Conservation (phyloP, 495 filamentous ascomycete genomes). For the Aspergillus funiculosus region DNA sequence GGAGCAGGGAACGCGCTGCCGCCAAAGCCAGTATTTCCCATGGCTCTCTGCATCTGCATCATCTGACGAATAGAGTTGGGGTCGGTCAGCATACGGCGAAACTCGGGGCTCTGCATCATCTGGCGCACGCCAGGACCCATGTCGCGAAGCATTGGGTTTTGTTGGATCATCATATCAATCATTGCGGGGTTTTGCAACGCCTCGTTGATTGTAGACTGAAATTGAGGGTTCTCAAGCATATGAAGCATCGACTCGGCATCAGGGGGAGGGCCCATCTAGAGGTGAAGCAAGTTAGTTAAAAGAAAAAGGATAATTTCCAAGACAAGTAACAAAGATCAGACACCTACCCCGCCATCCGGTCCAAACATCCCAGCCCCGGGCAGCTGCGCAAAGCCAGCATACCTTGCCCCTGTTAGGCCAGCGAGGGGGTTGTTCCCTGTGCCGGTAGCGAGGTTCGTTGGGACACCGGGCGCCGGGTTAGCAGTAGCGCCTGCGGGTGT, state of each 20-base stretch:
- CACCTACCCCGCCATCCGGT: constrained; percentile 90
- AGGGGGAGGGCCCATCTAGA: constrained; percentile 85
- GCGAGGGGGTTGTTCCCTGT: constrained; percentile 88
- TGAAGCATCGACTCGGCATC: constrained; percentile 70
- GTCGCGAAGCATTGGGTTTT: constrained; percentile 80
- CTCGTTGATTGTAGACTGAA: constrained; percentile 81
- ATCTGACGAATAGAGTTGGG: constrained; percentile 76
- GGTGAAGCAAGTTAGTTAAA: constrained; percentile 14
- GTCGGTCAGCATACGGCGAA: constrained; percentile 93
- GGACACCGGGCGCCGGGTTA: constrained; percentile 55
- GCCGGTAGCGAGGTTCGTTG: constrained; percentile 85
- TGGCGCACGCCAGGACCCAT: constrained; percentile 76
- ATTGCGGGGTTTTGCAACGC: constrained; percentile 88
- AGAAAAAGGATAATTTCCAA: background rate
- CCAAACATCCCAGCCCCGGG: constrained; percentile 89
- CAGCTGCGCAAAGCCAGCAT: constrained; percentile 85
- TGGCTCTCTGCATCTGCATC: constrained; percentile 66
- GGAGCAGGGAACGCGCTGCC: constrained; percentile 75
- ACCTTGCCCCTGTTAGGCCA: constrained; percentile 86
- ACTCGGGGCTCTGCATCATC: constrained; percentile 77
- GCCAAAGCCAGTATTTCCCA: constrained; percentile 53
- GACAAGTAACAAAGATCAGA: no score
- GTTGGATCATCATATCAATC: constrained; percentile 84
- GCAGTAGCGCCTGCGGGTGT: constrained; percentile 47
- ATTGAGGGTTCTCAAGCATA: constrained; percentile 81